phyloP scores from a whole-genome alignment of 495 filamentous ascomycete genomes.

The Aspergillus sclerotioniger region DNA sequence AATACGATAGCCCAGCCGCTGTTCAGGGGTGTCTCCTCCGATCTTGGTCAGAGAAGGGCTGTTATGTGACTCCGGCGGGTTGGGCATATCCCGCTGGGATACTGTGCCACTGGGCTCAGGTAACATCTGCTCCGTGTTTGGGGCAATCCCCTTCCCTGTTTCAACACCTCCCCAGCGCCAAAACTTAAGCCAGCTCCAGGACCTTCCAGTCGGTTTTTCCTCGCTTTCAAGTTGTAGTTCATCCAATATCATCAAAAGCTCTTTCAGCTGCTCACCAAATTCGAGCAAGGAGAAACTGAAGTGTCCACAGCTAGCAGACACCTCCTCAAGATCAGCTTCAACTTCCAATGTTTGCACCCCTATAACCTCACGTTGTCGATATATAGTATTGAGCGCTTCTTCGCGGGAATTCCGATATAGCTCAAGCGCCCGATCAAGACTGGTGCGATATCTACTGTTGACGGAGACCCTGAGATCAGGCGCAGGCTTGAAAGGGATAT shows the following conservation, averaged over 20 bases:
- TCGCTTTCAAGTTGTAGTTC: conserved; percentile 71
- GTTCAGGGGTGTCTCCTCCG: conserved; percentile 19
- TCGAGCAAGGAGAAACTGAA: conserved; percentile 87
- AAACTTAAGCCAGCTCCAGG: conserved; percentile 86
- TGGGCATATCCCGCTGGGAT: neutral
- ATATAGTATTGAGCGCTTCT: conserved; percentile 72
- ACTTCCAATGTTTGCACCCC: conserved; percentile 62
- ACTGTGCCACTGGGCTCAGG: conserved; percentile 3
- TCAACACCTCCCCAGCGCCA: conserved; percentile 52
- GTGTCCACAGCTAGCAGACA: conserved; percentile 91
- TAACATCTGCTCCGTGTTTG: conserved; percentile 15
- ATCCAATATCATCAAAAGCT: conserved; percentile 78
- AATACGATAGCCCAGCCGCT: conserved; percentile 47
- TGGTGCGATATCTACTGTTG: conserved; percentile 73
- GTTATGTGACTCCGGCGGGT: neutral
- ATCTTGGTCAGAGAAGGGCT: neutral
- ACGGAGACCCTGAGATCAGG: conserved; percentile 66
- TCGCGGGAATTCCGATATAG: conserved; percentile 73
- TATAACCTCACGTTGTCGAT: conserved; percentile 69
- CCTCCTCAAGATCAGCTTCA: conserved; percentile 95
- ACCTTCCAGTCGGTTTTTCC: conserved; percentile 52
- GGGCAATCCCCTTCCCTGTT: conserved; percentile 14
- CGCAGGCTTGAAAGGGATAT: conserved; percentile 71
- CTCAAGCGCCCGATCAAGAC: conserved; percentile 72
- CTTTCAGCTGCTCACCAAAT: conserved; percentile 85